These are phyloP conservation scores for Lolium rigidum DNA, from an alignment of 176 grass and related monocot species.

Conservation along the genomic window DNA sequence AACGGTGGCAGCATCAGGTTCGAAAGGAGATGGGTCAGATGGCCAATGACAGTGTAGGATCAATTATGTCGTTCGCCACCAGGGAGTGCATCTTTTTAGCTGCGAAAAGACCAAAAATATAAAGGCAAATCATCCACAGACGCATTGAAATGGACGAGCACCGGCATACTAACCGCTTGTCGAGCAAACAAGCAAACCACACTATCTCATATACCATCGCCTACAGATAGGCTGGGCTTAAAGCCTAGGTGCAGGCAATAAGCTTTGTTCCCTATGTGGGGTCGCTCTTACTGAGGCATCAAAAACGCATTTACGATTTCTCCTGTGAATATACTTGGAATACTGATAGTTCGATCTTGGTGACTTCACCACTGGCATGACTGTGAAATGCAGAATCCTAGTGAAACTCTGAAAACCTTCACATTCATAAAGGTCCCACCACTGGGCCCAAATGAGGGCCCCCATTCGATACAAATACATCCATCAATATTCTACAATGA, in stretches of 20 bases:
- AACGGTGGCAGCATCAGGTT: neutral
- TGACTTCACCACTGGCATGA: neutral
- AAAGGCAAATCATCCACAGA: neutral
- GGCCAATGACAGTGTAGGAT: neutral
- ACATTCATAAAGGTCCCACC: conserved; percentile 17
- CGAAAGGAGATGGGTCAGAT: neutral
- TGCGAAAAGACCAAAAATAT: neutral
- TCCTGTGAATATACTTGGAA: neutral
- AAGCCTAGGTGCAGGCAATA: neutral
- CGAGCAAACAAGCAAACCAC: neutral
- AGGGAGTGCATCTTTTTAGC: neutral
- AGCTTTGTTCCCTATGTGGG: neutral
- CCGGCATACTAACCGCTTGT: neutral
- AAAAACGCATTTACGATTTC: neutral
- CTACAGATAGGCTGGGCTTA: neutral
- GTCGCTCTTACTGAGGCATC: neutral
- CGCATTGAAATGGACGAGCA: conserved; percentile 9
- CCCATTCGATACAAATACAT: conserved; percentile 38
- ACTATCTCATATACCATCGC: neutral
- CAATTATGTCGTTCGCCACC: neutral
- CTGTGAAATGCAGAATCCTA: neutral
- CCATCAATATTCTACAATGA: conserved; percentile 34
- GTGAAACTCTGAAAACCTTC: neutral
- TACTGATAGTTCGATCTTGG: neutral
- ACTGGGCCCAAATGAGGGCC: conserved; percentile 13